A percentile compares a stretch with the other conserved stretches of the same genome.
These are phyloP conservation scores for Vitis hybrid DNA, from an alignment of 177 flowering plant species.

Conservation along the genomic window DNA sequence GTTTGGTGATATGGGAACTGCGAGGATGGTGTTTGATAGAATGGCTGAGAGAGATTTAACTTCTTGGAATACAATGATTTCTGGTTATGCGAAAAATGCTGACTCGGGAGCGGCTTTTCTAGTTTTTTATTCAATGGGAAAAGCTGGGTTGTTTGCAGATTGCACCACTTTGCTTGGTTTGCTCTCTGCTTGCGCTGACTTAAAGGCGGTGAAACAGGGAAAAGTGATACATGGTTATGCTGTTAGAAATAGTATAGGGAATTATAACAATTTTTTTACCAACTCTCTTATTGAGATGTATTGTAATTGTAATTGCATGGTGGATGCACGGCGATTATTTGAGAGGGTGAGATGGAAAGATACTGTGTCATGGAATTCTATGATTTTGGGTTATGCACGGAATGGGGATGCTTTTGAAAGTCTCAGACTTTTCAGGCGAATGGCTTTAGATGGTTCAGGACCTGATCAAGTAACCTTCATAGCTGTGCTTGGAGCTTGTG, in stretches of 20 bases:
- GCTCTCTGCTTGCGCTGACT: constrained; percentile 38
- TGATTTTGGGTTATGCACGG: constrained; percentile 47
- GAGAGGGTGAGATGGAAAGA: constrained; percentile 27
- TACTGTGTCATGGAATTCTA: constrained; percentile 55
- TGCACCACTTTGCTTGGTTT: constrained; percentile 41
- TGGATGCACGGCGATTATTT: constrained; percentile 40
- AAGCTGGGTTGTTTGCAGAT: constrained; percentile 31
- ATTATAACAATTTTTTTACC: constrained; percentile 21
- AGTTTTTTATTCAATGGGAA: constrained; percentile 30
- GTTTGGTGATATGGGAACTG: constrained; percentile 37
- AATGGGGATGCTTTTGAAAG: constrained; percentile 42
- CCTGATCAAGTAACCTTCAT: constrained; percentile 47
- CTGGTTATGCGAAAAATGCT: constrained; percentile 40
- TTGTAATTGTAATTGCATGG: constrained; percentile 30
- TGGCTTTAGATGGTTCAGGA: constrained; percentile 24
- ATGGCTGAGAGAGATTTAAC: constrained; percentile 49
- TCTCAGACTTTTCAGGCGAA: constrained; percentile 34
- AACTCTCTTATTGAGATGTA: constrained; percentile 53
- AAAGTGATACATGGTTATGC: constrained; percentile 43
- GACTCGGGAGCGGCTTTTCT: constrained; percentile 37
- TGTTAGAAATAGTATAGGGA: constrained; percentile 22
- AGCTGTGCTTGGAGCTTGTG: constrained; percentile 47
- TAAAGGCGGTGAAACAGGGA: constrained; percentile 35
- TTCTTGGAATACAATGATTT: constrained; percentile 56
- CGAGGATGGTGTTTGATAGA: constrained; percentile 45